Base-by-base conservation (phyloP, 2,329 filamentous ascomycete species). In the Coniochaeta hoffmannii region DNA sequence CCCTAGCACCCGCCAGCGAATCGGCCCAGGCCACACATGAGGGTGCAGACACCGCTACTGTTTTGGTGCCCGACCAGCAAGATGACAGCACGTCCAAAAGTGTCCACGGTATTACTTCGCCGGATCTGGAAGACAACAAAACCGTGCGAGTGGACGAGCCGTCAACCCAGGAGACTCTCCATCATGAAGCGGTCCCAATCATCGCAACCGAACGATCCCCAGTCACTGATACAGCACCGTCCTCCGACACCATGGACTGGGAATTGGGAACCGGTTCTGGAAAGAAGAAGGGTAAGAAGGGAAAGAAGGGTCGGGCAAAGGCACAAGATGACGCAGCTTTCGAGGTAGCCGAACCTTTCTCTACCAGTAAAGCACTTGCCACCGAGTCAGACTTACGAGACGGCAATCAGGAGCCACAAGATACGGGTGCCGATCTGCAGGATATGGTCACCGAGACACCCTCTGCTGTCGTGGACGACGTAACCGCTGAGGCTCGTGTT, bases 221-320 rank as follows among this genome's bases (percentile, higher is more conserved):
- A 24, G 19, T 15, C 22, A 50, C 8, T 11, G 50, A 54, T 6
- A 31, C 38, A 31, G 15, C 41, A 14, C 53, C 41, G 14, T 22
- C 6, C 31, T 24, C 35, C 14, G 61, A 68, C 55, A 56, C 61
- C 44, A 59, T 62, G 31, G 64, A 66, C 52, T 62, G 58, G 61
- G 59, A 59, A 50, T 62, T 65, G 49, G 63, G 66, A 59, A 36
- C 58, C 34, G 57, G 57, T 52, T 51, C 61, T 50, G 59, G 60
- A 56, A 64, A 66, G 56, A 68, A 71, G 61, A 67, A 69, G 62
- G 61, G 56, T 32, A 67, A 71, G 60, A 68, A 68, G 60, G 49
- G 28, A 19, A 50, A 50, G 49, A 50, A 50, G 15, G 31, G 49
- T 24, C 49, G 49, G 14, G 49, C 26, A 30, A 50, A 50, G 31